These are phyloP conservation scores for Bruguiera parviflora DNA, from an alignment of 345 rosid genomes.

Conservation along the genomic window DNA sequence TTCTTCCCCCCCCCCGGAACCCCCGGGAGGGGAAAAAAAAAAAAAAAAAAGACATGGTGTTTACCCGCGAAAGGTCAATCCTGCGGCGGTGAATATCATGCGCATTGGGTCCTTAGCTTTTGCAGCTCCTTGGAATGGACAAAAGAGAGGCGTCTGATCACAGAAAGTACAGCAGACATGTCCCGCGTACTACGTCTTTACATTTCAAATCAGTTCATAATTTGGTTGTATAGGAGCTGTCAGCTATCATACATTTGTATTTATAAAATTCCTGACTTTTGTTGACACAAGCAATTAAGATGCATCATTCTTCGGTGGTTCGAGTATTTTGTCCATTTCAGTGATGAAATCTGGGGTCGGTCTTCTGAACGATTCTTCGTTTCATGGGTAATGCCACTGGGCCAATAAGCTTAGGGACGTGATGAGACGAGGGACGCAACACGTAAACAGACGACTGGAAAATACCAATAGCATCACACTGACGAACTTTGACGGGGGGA, in stretches of 20 bases:
- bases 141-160: constrained; percentile 15
- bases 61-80: constrained; percentile 5
- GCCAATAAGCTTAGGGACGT: no score
- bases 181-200: constrained; percentile 18
- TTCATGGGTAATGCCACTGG: no score
- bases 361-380: no score
- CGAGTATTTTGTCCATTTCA: not conserved
- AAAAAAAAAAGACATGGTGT: not conserved
- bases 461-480: no score
- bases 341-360: not conserved
- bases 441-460: no score
- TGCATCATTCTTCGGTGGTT: not conserved
- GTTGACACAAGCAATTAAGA: not conserved
- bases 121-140: constrained; percentile 15
- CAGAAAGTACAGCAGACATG: not conserved
- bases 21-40: no score
- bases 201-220: constrained; percentile 8
- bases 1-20: no score
- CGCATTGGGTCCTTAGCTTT: constrained; percentile 2
- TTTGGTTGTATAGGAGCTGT: constrained; percentile 3
- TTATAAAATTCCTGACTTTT: constrained; percentile 3
- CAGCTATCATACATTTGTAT: constrained; percentile 11
- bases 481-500: no score
- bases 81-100: constrained; percentile 34
- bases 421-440: no score